phyloP scores from a whole-genome alignment of 345 rosid genomes.

The Salix brachista region DNA sequence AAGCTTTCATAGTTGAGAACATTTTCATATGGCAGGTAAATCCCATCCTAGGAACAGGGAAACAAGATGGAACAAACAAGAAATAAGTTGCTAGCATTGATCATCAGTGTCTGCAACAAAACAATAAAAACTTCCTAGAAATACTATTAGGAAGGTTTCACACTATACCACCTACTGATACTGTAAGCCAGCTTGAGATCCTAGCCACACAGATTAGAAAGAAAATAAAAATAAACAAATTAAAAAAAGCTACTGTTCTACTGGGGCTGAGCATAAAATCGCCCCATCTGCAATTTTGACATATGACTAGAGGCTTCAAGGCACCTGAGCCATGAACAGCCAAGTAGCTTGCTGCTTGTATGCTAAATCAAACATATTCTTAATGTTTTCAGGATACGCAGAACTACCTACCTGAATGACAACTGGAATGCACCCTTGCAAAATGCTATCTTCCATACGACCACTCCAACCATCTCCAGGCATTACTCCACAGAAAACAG shows the following conservation, averaged over 20 bases:
- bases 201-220: no score
- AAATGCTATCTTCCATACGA: conserved; percentile 93
- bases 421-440: conserved; percentile 97
- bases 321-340: neutral
- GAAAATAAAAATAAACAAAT: no score
- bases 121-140: no score
- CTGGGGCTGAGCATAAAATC: no score
- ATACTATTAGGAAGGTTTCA: neutral
- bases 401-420: conserved; percentile 70
- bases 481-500: conserved; percentile 84
- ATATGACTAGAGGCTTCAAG: neutral
- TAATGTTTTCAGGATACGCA: neutral
- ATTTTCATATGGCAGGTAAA: conserved; percentile 90
- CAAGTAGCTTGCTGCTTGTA: neutral
- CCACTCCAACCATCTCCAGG: conserved; percentile 99
- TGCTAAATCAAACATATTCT: neutral
- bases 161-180: neutral
- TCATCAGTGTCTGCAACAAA: neutral
- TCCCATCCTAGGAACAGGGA: conserved; percentile 67
- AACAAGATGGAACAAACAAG: conserved; percentile 4
- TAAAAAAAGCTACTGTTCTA: no score
- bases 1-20: conserved; percentile 90
- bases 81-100: neutral
- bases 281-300: neutral
- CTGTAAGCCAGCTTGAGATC: neutral